Conservation (phyloP, 2,329 filamentous ascomycete genomes). For the Fusarium tuaranense region DNA sequence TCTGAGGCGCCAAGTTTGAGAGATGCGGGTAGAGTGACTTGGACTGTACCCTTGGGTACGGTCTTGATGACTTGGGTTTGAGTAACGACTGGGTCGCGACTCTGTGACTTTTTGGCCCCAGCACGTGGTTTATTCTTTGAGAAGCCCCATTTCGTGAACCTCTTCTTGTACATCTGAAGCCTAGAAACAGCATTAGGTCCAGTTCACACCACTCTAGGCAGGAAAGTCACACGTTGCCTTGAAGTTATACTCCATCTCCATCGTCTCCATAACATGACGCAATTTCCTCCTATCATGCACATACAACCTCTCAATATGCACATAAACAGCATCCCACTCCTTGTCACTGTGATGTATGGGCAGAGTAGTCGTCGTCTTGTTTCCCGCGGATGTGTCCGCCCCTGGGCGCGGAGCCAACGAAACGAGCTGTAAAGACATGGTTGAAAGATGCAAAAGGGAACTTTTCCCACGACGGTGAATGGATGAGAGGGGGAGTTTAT, state of each 20-base stretch:
- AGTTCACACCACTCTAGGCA: neutral
- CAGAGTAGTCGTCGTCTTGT: neutral
- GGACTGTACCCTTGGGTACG: neutral
- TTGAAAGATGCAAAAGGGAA: neutral
- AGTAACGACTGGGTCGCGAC: too few relatives aligned
- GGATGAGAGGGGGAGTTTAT: neutral
- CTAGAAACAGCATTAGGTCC: neutral
- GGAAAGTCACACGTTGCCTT: constrained; percentile 19
- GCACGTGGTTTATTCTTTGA: constrained; percentile 14
- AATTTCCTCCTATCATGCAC: constrained; percentile 18
- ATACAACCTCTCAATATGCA: constrained; percentile 11
- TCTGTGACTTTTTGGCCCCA: neutral
- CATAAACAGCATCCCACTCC: constrained; percentile 19
- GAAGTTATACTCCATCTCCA: constrained; percentile 24
- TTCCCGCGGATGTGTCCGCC: too few relatives aligned
- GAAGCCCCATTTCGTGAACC: constrained; percentile 29
- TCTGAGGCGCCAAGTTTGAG: neutral
- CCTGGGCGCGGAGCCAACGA: constrained; percentile 3
- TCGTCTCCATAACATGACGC: constrained; percentile 19
- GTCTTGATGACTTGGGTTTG: neutral
- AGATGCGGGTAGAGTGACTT: neutral
- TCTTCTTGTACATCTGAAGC: constrained; percentile 27
- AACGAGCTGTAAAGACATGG: neutral
- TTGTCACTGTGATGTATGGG: constrained; percentile 10
- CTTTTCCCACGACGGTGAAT: neutral